phyloP scores from a whole-genome alignment of 2,329 filamentous ascomycete genomes.

The Fusarium transvaalense region DNA sequence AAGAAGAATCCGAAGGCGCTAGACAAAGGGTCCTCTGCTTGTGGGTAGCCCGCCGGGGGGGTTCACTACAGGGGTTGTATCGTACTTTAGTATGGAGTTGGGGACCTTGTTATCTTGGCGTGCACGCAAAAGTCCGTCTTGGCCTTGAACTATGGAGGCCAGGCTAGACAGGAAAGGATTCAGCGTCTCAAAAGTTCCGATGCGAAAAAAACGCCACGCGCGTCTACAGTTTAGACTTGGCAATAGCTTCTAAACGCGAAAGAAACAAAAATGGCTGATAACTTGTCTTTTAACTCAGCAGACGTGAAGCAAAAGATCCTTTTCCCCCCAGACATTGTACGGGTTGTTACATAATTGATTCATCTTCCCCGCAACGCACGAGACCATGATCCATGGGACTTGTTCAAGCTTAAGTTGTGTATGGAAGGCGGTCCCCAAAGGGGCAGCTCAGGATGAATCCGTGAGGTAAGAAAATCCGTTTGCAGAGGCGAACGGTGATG shows the following conservation, averaged over 20 bases:
- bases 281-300: background rate
- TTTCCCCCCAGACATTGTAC: background rate
- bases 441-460: constrained; percentile 24
- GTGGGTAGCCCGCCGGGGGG: constrained; percentile 12
- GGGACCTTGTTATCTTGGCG: constrained; percentile 18
- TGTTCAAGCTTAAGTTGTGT: constrained; percentile 28
- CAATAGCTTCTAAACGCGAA: background rate
- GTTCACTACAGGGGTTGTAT: constrained; percentile 18
- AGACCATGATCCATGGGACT: constrained; percentile 2
- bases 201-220: background rate
- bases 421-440: constrained; percentile 2
- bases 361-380: constrained; percentile 18
- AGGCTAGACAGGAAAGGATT: background rate
- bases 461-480: constrained; percentile 28
- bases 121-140: constrained; percentile 37
- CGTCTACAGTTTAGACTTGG: background rate
- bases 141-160: background rate
- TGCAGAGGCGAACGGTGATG: constrained; percentile 2
- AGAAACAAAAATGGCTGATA: background rate
- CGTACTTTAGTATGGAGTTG: too few species aligned
- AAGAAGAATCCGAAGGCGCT: constrained; percentile 17
- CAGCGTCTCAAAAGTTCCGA: constrained; percentile 35
- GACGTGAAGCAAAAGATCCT: constrained; percentile 2
- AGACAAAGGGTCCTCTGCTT: constrained; percentile 40
- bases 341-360: constrained; percentile 18